A percentile compares a stretch with the other conserved stretches of the same genome.
phyloP scores from a whole-genome alignment of 768 basidiomycete species.

The Auricularia sp. region DNA sequence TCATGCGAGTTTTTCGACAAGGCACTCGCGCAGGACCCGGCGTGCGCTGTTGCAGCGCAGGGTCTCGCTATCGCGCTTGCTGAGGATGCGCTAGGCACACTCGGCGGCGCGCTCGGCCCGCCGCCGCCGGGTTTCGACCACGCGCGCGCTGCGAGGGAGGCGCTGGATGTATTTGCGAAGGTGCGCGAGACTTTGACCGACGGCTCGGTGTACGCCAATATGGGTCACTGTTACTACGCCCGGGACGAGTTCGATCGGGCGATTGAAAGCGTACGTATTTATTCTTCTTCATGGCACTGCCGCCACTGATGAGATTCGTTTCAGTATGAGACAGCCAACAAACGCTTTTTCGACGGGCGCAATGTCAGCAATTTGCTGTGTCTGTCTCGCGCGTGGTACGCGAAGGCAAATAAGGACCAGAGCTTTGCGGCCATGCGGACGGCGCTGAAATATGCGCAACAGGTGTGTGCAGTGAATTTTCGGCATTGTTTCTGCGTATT shows the following conservation, averaged over 20 bases:
- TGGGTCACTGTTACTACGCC: slow-evolving; percentile 91
- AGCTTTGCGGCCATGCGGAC: slow-evolving; percentile 71
- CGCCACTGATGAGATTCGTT: background rate
- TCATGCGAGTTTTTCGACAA: slow-evolving; percentile 90
- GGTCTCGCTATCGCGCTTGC: slow-evolving; percentile 91
- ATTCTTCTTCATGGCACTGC: background rate
- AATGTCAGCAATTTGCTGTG: slow-evolving; percentile 73
- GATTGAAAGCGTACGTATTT: slow-evolving; percentile 71
- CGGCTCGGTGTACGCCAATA: slow-evolving; percentile 88
- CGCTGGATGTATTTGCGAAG: slow-evolving; percentile 81
- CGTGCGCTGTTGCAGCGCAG: slow-evolving; percentile 88
- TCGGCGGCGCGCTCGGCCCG: slow-evolving; percentile 56
- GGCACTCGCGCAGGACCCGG: slow-evolving; percentile 72
- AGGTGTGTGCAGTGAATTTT: slow-evolving; percentile 32
- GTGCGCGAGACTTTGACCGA: slow-evolving; percentile 76
- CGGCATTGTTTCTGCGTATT: too few species aligned
- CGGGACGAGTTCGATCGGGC: slow-evolving; percentile 93
- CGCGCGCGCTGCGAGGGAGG: slow-evolving; percentile 70
- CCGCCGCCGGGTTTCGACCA: slow-evolving; percentile 16
- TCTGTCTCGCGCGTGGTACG: slow-evolving; percentile 87
- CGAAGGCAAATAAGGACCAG: slow-evolving; percentile 85
- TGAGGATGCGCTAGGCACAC: slow-evolving; percentile 74
- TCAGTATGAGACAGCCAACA: slow-evolving; percentile 88
- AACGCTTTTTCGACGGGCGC: slow-evolving; percentile 62
- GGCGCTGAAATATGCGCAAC: slow-evolving; percentile 77